Evolutionary conservation across 2,329 filamentous ascomycete species (phyloP).

Genomic region (Coniochaeta prunicola): DNA sequence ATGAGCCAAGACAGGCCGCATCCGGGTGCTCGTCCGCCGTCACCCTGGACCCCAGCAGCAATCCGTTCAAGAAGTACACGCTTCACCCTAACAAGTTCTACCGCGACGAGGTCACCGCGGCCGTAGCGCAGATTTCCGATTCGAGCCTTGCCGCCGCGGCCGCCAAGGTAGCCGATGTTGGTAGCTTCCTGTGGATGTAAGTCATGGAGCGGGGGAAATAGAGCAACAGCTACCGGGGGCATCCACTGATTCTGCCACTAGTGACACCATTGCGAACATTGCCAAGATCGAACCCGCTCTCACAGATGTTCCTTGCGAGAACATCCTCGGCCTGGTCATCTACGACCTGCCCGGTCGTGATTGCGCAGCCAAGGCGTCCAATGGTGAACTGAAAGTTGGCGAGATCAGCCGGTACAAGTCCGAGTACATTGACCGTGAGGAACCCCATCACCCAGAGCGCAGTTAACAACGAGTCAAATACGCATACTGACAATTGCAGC

Average conservation of each 20-base stretch:
- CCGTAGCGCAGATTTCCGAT: constrained; percentile 20
- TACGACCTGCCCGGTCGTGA: constrained; percentile 59
- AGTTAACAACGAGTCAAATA: too few relatives aligned
- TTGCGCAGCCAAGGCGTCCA: constrained; percentile 55
- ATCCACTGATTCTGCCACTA: constrained; percentile 3
- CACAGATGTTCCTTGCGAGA: constrained; percentile 25
- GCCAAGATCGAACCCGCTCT: constrained; percentile 27
- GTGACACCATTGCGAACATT: constrained; percentile 30
- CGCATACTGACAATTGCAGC: constrained; percentile 21
- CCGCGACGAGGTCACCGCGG: constrained; percentile 28
- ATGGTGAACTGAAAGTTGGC: constrained; percentile 52
- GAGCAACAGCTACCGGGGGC: background rate
- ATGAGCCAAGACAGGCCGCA: constrained; percentile 19
- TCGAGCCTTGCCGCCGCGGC: constrained; percentile 20
- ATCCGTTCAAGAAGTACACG: constrained; percentile 29
- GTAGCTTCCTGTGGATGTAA: constrained; percentile 32
- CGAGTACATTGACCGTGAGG: constrained; percentile 31
- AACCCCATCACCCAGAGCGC: background rate
- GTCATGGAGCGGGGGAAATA: constrained; percentile 4
- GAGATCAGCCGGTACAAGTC: constrained; percentile 35
- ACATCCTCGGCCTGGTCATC: constrained; percentile 44
- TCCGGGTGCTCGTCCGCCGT: constrained; percentile 26
- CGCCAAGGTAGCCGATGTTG: constrained; percentile 27
- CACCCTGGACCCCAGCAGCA: constrained; percentile 28
- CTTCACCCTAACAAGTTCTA: constrained; percentile 32